Evolutionary conservation across 306 rosid genomes (phyloP).

Genomic region (Quillaja saponaria): DNA sequence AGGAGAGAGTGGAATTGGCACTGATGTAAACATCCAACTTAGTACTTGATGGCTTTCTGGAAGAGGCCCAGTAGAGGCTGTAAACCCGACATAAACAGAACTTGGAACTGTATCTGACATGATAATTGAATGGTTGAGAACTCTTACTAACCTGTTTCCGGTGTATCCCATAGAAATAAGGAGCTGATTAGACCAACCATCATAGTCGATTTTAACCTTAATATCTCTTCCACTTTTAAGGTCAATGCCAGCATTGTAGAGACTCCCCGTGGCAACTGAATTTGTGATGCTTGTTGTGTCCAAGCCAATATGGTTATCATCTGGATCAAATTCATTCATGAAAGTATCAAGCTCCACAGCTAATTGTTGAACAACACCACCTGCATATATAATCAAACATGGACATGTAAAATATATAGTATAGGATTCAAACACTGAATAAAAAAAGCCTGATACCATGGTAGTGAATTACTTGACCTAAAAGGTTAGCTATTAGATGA

Average conservation of each 20-base stretch:
- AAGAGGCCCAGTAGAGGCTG: slow-evolving; percentile 45
- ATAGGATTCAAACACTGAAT: too few species aligned
- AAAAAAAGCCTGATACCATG: too few species aligned
- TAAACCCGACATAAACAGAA: slow-evolving; percentile 57
- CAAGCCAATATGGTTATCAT: slow-evolving; percentile 55
- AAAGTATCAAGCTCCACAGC: slow-evolving; percentile 55
- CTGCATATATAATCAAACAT: slow-evolving; percentile 36
- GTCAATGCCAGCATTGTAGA: slow-evolving; percentile 33
- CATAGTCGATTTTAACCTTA: slow-evolving; percentile 45
- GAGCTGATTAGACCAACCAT: slow-evolving; percentile 42
- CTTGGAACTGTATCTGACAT: slow-evolving; percentile 39
- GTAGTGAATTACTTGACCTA: too few species aligned
- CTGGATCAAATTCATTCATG: slow-evolving; percentile 58
- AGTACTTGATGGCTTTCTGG: slow-evolving; percentile 46
- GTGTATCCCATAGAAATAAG: slow-evolving; percentile 44
- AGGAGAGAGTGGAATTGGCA: slow-evolving; percentile 36
- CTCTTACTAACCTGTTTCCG: slow-evolving; percentile 26
- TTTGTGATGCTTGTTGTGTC: slow-evolving; percentile 45
- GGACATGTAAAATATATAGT: too few species aligned
- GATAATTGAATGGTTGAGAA: slow-evolving; percentile 41
- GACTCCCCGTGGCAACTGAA: slow-evolving; percentile 44
- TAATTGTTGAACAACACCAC: slow-evolving; percentile 41
- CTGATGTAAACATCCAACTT: slow-evolving; percentile 59
- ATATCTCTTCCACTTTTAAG: slow-evolving; percentile 59
- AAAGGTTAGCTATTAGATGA: too few species aligned